Percentiles rank a stretch among this genome's conserved stretches.
Conservation (phyloP, 805 yeast genomes). For the Cephaloascus fragrans region DNA sequence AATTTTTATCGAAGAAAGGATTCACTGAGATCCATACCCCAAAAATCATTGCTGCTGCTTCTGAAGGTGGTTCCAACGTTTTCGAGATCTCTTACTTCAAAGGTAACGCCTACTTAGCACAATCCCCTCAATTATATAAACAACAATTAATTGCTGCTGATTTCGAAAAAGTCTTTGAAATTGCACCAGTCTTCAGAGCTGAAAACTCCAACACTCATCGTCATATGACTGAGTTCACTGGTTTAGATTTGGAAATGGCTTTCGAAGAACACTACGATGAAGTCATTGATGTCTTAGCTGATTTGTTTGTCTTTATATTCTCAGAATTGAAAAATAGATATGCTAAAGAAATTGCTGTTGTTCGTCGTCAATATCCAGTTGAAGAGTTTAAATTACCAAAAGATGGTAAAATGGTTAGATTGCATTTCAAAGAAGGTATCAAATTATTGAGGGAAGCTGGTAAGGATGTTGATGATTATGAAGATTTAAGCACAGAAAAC, state of each 20-base stretch:
- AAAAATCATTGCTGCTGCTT: constrained; percentile 87
- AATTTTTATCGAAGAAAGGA: constrained; percentile 55
- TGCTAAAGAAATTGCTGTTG: constrained; percentile 76
- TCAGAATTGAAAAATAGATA: constrained; percentile 72
- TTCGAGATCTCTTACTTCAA: constrained; percentile 92
- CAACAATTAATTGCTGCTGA: constrained; percentile 98
- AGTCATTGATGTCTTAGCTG: constrained; percentile 52
- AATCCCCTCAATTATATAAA: constrained; percentile 96
- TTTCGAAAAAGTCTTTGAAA: constrained; percentile 91
- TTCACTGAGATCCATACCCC: constrained; percentile 96
- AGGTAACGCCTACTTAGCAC: constrained; percentile 88
- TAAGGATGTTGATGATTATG: constrained; percentile 75
- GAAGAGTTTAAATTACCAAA: constrained; percentile 94
- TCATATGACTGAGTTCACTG: constrained; percentile 98
- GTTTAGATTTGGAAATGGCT: constrained; percentile 96
- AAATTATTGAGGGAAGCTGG: constrained; percentile 80
- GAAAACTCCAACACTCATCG: constrained; percentile 99
- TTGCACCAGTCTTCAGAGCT: constrained; percentile 98
- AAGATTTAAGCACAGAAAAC: constrained; percentile 88
- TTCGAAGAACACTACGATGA: constrained; percentile 98
- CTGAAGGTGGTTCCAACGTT: constrained; percentile 97
- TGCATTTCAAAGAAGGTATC: constrained; percentile 88
- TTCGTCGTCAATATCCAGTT: constrained; percentile 92
- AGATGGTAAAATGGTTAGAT: constrained; percentile 86
- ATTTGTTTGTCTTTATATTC: constrained; percentile 83